Percentiles rank a stretch among this genome's conserved stretches.
phyloP scores from a whole-genome alignment of 2,329 filamentous ascomycete species.

The Aspergillus floridensis region DNA sequence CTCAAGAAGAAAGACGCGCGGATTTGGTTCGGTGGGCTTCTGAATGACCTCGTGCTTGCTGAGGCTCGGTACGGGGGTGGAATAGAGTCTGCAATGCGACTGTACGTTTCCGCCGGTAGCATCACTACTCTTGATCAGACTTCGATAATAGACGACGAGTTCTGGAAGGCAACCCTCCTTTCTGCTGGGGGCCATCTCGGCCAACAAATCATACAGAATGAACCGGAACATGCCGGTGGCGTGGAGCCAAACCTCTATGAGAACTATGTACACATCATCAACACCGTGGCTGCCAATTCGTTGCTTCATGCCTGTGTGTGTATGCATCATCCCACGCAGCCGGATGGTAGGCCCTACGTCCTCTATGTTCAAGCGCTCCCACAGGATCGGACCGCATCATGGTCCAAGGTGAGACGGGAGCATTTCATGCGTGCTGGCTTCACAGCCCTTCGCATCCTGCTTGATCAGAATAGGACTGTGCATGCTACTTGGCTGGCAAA shows the following conservation, averaged over 20 bases:
- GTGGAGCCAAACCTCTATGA: constrained; percentile 34
- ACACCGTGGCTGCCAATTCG: constrained; percentile 22
- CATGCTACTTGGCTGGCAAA: constrained; percentile 31
- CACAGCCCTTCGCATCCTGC: constrained; percentile 38
- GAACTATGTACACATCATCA: constrained; percentile 27
- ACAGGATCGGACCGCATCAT: constrained; percentile 18
- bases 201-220: constrained; percentile 24
- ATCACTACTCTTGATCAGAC: constrained; percentile 17
- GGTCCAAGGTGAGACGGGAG: constrained; percentile 24
- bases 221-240: constrained; percentile 21
- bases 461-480: constrained; percentile 30
- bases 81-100: constrained; percentile 30
- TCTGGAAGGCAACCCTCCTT: constrained; percentile 20
- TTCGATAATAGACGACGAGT: neutral
- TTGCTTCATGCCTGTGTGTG: constrained; percentile 30
- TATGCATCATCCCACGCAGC: constrained; percentile 40
- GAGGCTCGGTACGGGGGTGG: constrained; percentile 36
- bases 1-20: constrained; percentile 22
- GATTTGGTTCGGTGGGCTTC: constrained; percentile 25
- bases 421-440: constrained; percentile 34
- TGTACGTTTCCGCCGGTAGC: constrained; percentile 29
- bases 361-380: constrained; percentile 25
- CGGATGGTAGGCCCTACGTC: constrained; percentile 33
- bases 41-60: constrained; percentile 33
- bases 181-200: constrained; percentile 26